Evolutionary conservation across 495 filamentous ascomycete genomes (phyloP), one percentile per base, ranked within the genome.

Genomic region (Aspergillus ostianus): DNA sequence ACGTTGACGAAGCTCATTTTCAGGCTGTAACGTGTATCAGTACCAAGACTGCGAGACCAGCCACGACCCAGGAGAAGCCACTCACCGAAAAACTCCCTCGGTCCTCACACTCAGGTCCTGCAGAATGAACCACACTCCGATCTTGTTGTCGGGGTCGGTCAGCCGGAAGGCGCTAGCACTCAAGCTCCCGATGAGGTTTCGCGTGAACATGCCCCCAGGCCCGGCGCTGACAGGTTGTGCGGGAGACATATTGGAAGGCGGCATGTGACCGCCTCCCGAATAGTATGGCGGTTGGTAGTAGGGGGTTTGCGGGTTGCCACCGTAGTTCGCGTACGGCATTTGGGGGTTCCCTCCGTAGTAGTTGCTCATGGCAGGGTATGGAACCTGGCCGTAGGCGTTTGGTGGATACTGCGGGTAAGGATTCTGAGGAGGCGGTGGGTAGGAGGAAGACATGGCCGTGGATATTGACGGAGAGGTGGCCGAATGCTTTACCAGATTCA

Each of bases 81-180:
- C 83, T 62, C 83, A 95, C 93, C 92, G 83, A 75, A 97, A 98
- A 55, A 76, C 79, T 17, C 94, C 94, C 71, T 98, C 94, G 8
- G 92, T 97, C 50, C 94, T 81, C 26, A 98, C 93, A 66, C 91
- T 96, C 13, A 98, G 76, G 78, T 98, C 94, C 73, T 97, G 94
- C 46, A 98, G 79, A 60, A 98, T 90, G 64, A 98, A 98, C 94
- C 94, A 98, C 50, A 96, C 92, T 10, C 92, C 92, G 58, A 91
- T 87, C 70, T 92, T 90, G 62, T 92, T 88, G 46, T 90, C 84
- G 0, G 87, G 84, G 60, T 98, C 92, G 0, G 84, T 87, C 54
- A 98, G 80, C 51, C 90, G 85, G 71, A 93, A 95, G 4, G 94
- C 94, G 70, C 91, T 96, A 50, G 92, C 93, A 50, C 90, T 88